These are phyloP conservation scores for Amanita exitialis DNA, from an alignment of 768 basidiomycete genomes.

Conservation along the genomic window DNA sequence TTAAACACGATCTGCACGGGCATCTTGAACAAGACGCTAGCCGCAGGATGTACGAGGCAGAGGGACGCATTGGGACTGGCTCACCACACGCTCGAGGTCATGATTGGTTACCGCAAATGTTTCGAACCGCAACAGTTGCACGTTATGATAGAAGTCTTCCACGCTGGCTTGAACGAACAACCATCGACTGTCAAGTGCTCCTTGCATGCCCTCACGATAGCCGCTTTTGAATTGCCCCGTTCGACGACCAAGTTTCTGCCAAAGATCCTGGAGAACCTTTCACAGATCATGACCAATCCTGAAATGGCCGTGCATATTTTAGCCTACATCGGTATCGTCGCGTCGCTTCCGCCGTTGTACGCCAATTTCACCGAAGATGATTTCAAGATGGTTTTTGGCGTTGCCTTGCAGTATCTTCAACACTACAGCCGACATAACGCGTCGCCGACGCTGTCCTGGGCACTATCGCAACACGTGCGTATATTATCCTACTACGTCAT, in stretches of 20 bases:
- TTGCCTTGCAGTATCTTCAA: conserved; percentile 89
- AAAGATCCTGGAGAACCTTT: conserved; percentile 75
- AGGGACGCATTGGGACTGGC: conserved; percentile 84
- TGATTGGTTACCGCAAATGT: conserved; percentile 78
- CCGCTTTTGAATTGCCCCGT: conserved; percentile 76
- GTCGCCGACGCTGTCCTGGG: conserved; percentile 63
- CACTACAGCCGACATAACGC: conserved; percentile 66
- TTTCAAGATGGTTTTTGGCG: conserved; percentile 90
- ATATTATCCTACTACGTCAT: conserved; percentile 84
- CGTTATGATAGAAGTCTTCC: conserved; percentile 63
- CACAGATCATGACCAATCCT: conserved; percentile 90
- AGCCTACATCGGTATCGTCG: conserved; percentile 81
- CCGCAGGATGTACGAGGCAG: conserved; percentile 37
- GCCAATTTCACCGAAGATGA: conserved; percentile 87
- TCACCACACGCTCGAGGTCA: conserved; percentile 78
- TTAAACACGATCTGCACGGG: conserved; percentile 59
- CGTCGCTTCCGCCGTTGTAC: conserved; percentile 69
- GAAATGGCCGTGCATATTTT: conserved; percentile 95
- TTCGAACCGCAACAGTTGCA: conserved; percentile 63
- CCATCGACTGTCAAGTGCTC: conserved; percentile 79
- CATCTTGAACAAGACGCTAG: conserved; percentile 50
- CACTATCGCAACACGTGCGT: conserved; percentile 85
- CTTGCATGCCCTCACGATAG: conserved; percentile 80
- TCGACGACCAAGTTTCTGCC: conserved; percentile 76
- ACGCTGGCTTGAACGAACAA: conserved; percentile 58